A percentile compares a stretch with the other conserved stretches of the same genome.
These are phyloP conservation scores for Lunularia cruciata DNA, from an alignment of 225 moss, liverwort and hornwort species.

Conservation along the genomic window DNA sequence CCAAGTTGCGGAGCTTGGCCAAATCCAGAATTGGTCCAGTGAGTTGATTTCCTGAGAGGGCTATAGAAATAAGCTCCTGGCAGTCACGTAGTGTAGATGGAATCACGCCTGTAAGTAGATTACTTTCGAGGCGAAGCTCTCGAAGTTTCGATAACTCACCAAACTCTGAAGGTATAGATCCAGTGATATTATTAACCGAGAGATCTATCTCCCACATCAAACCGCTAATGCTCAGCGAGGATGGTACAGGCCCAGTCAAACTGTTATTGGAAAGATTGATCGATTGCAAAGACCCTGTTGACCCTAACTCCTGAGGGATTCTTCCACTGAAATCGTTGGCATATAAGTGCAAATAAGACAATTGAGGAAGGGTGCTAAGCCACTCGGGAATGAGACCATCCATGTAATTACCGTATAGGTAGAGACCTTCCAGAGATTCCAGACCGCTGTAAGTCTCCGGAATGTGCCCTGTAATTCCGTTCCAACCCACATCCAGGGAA, in stretches of 20 bases:
- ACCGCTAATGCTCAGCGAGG: background rate
- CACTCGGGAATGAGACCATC: slow-evolving; percentile 30
- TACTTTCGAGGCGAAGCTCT: slow-evolving; percentile 29
- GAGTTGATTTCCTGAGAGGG: slow-evolving; percentile 33
- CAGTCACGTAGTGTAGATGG: slow-evolving; percentile 23
- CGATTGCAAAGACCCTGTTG: slow-evolving; percentile 19
- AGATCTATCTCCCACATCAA: slow-evolving; percentile 33
- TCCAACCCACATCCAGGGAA: slow-evolving; percentile 38
- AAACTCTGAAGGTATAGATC: slow-evolving; percentile 24
- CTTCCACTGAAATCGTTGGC: slow-evolving; percentile 33
- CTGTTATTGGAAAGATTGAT: slow-evolving; percentile 36
- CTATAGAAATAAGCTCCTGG: slow-evolving; percentile 13
- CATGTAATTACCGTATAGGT: slow-evolving; percentile 32
- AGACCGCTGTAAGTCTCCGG: slow-evolving; percentile 29
- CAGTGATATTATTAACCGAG: slow-evolving; percentile 32
- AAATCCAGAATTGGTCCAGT: slow-evolving; percentile 23
- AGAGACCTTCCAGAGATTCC: slow-evolving; percentile 26
- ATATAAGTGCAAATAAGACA: slow-evolving; percentile 31
- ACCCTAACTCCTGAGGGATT: slow-evolving; percentile 32
- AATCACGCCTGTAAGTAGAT: slow-evolving; percentile 30
- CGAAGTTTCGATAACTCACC: slow-evolving; percentile 17
- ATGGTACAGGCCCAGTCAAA: slow-evolving; percentile 28
- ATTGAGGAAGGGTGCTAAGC: slow-evolving; percentile 17
- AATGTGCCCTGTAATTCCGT: slow-evolving; percentile 28
- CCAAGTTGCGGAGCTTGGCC: slow-evolving; percentile 22